These are phyloP conservation scores for Xerocomus spinulosus DNA, from an alignment of 768 basidiomycete genomes.

Conservation along the genomic window DNA sequence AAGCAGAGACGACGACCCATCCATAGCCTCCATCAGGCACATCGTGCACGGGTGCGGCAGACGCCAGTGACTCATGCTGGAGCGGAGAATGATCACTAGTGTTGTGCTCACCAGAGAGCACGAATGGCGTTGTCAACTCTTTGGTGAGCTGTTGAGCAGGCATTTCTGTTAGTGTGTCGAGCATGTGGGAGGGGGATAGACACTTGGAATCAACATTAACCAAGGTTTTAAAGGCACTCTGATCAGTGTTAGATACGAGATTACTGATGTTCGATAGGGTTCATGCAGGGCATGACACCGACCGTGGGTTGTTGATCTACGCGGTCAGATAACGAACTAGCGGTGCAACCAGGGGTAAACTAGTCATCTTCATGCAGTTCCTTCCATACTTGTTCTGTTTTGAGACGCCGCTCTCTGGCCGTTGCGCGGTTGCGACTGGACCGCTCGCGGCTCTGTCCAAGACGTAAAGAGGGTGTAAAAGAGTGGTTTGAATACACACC, in stretches of 20 bases:
- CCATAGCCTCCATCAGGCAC: slow-evolving; percentile 32
- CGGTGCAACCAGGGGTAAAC: not conserved
- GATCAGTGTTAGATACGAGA: slow-evolving; percentile 1
- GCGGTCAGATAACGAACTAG: not conserved
- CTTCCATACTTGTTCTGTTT: slow-evolving; percentile 55
- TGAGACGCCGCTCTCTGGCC: slow-evolving; percentile 53
- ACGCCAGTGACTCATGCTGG: not conserved
- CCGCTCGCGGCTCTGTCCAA: slow-evolving; percentile 54
- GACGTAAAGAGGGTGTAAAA: slow-evolving; percentile 2
- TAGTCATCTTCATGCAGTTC: slow-evolving; percentile 53
- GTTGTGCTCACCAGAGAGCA: not conserved
- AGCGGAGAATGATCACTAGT: not conserved
- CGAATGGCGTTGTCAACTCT: not conserved
- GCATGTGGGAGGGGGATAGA: not conserved
- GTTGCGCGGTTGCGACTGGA: slow-evolving; percentile 54
- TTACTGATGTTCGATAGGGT: not conserved
- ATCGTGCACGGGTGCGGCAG: slow-evolving; percentile 4
- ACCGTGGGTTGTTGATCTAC: not conserved
- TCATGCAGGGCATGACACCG: not conserved
- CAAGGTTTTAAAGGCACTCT: not conserved
- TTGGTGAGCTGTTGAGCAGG: not conserved
- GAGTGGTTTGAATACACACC: slow-evolving; percentile 37
- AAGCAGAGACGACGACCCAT: slow-evolving; percentile 30
- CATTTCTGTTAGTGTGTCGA: not conserved
- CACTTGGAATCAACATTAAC: not conserved